These are phyloP conservation scores for Cynara cardunculus DNA, from an alignment of 129 eudicot genomes.

Conservation along the genomic window DNA sequence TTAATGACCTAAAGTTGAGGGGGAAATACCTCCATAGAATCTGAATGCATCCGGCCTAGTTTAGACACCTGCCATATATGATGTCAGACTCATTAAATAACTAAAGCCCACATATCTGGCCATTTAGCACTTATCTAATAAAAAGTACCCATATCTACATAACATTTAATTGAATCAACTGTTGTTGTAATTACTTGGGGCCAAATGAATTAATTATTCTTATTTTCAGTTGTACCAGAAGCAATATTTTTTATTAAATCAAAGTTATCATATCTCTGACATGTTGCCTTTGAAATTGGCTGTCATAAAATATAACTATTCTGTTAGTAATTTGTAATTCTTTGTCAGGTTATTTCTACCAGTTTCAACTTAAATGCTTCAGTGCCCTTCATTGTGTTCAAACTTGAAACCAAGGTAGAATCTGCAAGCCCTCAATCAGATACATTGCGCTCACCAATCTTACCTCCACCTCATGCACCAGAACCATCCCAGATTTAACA, in stretches of 20 bases:
- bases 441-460: too few relatives aligned
- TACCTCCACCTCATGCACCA: too few relatives aligned
- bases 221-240: not conserved
- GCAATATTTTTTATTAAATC: not conserved
- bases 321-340: too few relatives aligned
- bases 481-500: too few relatives aligned
- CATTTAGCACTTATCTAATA: not conserved
- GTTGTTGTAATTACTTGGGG: not conserved
- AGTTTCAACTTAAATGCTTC: too few relatives aligned
- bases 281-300: not conserved
- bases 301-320: not conserved
- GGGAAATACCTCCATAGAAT: slow-evolving; percentile 90
- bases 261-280: not conserved
- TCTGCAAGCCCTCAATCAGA: too few relatives aligned
- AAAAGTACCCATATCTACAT: not conserved
- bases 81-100: not conserved
- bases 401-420: too few relatives aligned
- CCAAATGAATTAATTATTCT: not conserved
- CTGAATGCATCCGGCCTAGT: slow-evolving; percentile 94
- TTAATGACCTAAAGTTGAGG: not conserved
- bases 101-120: not conserved
- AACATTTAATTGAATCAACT: not conserved
- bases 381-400: too few relatives aligned
- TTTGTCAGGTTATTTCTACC: too few relatives aligned
- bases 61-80: slow-evolving; percentile 74